Evolutionary conservation across 352 stramenopile genomes (phyloP), one percentile per base, ranked within the genome.

Genomic region (Phytophthora uliginosa): DNA sequence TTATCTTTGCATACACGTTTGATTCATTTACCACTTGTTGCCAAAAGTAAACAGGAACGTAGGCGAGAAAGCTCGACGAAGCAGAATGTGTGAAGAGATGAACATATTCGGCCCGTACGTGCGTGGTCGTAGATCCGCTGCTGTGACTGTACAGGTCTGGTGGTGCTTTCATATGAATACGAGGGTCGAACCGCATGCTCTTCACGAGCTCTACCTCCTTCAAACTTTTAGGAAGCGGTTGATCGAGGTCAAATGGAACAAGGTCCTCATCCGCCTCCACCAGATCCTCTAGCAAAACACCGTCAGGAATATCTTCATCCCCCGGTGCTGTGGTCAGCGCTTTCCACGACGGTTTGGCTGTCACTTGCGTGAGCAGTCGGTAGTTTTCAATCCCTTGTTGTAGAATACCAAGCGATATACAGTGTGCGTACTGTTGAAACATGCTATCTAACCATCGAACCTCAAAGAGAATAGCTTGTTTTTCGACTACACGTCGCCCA

Each of bases 21-120:
- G 31, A 24, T 31, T 65, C 28, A 48, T 65, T 65, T 2, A 65
- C 42, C 3, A 65, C 59, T 26, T 65, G 45, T 17, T 48, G 31
- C 45, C 59, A 51, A 18, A 51, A 59, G 17, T 61, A 68, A 9
- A 61, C 1, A n/a, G 36, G 61, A 18, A 47, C 22, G 12, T 61
- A 68, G 1, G 51, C 61, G 6, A 68, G 20, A 60, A 56, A 68
- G 20, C 61, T 55, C 1, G 61, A 60, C 17, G 61, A 61, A 4
- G 51, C 61, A 17, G 36, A 68, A 55, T 68, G 61, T 15, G 61
- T 68, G 7, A 68, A 68, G 2, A 61, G 15, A 28, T 68, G 34
- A 28, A 42, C 20, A 40, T n/a, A 42, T 34, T 67, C 15, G 10
- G 48, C 22, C 15, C 34, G 33, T 34, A 59, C 50, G 3, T 34